Conservation (phyloP, 2,329 filamentous ascomycete genomes). For the Rutstroemia sp. region DNA sequence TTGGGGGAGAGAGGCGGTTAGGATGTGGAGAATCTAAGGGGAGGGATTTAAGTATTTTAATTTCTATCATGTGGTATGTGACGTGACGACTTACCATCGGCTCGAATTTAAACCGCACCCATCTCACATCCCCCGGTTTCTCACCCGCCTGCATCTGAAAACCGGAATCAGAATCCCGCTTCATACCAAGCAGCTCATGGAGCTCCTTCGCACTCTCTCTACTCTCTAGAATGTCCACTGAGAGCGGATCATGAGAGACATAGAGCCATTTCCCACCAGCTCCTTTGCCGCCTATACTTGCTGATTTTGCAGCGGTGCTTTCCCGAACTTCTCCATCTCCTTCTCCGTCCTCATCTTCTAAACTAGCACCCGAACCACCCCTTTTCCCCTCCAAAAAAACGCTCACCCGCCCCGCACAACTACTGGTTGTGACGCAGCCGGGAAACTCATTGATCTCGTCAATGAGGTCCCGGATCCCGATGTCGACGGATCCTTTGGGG, state of each 20-base stretch:
- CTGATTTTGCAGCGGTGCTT: slow-evolving; percentile 23
- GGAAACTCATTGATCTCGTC: slow-evolving; percentile 66
- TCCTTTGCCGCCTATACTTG: slow-evolving; percentile 70
- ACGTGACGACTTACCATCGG: slow-evolving; percentile 65
- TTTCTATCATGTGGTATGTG: background rate
- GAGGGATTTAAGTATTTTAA: too few species aligned
- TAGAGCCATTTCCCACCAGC: slow-evolving; percentile 79
- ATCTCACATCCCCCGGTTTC: slow-evolving; percentile 9
- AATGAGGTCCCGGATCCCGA: slow-evolving; percentile 69
- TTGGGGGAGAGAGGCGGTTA: slow-evolving; percentile 66
- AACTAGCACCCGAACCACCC: slow-evolving; percentile 5
- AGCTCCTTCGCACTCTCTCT: slow-evolving; percentile 22
- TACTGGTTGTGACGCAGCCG: slow-evolving; percentile 85
- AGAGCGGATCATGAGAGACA: slow-evolving; percentile 73
- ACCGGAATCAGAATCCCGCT: slow-evolving; percentile 17
- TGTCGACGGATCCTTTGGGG: slow-evolving; percentile 83
- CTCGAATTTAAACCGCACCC: slow-evolving; percentile 86
- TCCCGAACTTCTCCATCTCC: slow-evolving; percentile 3
- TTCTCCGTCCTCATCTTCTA: slow-evolving; percentile 4
- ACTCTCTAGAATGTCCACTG: slow-evolving; percentile 12
- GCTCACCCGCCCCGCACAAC: slow-evolving; percentile 79
- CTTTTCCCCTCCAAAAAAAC: slow-evolving; percentile 79
- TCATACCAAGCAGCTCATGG: slow-evolving; percentile 35
- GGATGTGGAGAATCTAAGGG: slow-evolving; percentile 75
- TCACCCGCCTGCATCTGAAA: slow-evolving; percentile 3